These are phyloP conservation scores for Zalaria obscura DNA, from an alignment of 2,329 filamentous ascomycete species.

Conservation along the genomic window DNA sequence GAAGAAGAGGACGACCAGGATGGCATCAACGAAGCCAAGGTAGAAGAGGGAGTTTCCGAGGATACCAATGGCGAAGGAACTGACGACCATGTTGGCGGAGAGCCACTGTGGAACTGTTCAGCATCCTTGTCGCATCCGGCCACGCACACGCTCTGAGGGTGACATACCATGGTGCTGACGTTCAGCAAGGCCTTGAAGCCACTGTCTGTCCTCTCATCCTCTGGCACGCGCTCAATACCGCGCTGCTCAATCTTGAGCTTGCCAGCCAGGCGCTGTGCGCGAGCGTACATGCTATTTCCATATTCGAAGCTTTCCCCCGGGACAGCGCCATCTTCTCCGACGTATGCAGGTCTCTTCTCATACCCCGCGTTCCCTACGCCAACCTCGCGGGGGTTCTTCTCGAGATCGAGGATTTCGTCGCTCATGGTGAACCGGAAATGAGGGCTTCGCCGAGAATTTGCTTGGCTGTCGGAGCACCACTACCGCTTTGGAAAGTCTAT, in stretches of 20 bases:
- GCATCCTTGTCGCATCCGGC: slow-evolving; percentile 4
- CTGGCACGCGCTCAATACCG: slow-evolving; percentile 62
- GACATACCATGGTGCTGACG: slow-evolving; percentile 53
- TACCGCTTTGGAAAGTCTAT: neutral
- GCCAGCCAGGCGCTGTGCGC: slow-evolving; percentile 47
- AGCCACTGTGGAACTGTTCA: slow-evolving; percentile 44
- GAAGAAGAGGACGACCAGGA: slow-evolving; percentile 59
- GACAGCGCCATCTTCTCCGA: slow-evolving; percentile 33
- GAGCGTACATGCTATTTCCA: slow-evolving; percentile 42
- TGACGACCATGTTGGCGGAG: slow-evolving; percentile 65
- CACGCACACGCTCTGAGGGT: neutral
- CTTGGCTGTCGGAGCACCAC: neutral
- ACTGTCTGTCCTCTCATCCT: slow-evolving; percentile 51
- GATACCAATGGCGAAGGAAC: slow-evolving; percentile 61
- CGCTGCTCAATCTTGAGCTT: slow-evolving; percentile 57
- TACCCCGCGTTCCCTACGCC: slow-evolving; percentile 13
- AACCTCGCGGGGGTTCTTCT: slow-evolving; percentile 13
- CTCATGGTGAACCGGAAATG: neutral
- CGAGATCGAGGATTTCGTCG: slow-evolving; percentile 9
- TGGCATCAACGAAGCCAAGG: slow-evolving; percentile 59
- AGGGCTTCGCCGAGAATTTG: neutral
- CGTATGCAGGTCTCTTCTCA: slow-evolving; percentile 10
- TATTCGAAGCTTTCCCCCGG: slow-evolving; percentile 44
- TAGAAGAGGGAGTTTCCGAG: slow-evolving; percentile 54
- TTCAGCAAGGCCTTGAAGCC: slow-evolving; percentile 41